Evolutionary conservation across 2,329 filamentous ascomycete genomes (phyloP), one percentile per base, ranked within the genome.

Genomic region (Aureobasidium subglaciale): DNA sequence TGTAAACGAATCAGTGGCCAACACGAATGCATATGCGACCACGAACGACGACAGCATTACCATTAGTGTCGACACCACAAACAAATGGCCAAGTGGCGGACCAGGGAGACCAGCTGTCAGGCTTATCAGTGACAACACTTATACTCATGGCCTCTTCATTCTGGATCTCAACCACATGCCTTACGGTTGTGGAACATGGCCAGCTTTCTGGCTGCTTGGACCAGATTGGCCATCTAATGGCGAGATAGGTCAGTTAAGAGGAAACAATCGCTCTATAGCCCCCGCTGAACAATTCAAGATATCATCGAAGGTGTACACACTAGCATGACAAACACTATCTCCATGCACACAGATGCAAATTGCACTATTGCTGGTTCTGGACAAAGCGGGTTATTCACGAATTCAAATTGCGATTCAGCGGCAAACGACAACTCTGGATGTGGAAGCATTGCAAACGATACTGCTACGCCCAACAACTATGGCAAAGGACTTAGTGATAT

Each of bases 211-310:
- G 71, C 64, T 70, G 4, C 59, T 70, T 18, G 71, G 70, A n/a
- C 84, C 84, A 13, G 75, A 65, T 49, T 69, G 69, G 68, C 68
- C 65, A 9, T 46, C 43, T 29, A 65, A 64, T 53, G 68, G 65
- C n/a, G 65, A 69, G 50, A 67, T 68, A 42, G 65, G 64, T 65
- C 35, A 25, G 64, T 59, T 4, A 22, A 20, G 3, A 7, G 22
- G 11, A 5, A 4, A 15, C 1, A 3, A 4, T 7, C 16, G 16
- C 5, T 38, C 34, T 20, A 8, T 3, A 2, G 13, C 13, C 16
- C 18, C 5, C 8, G 13, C 42, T 56, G 20, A 59, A n/a, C 22
- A 15, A 34, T 16, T 59, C 5, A 16, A 63, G 68, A 71, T 38
- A 70, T 71, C 58, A 68, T 71, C 30, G 69, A 71, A 52, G 66